A percentile compares a stretch with the other conserved stretches of the same genome.
Evolutionary conservation across 2,329 filamentous ascomycete genomes (phyloP).

Genomic region (Neofusicoccum sp.): DNA sequence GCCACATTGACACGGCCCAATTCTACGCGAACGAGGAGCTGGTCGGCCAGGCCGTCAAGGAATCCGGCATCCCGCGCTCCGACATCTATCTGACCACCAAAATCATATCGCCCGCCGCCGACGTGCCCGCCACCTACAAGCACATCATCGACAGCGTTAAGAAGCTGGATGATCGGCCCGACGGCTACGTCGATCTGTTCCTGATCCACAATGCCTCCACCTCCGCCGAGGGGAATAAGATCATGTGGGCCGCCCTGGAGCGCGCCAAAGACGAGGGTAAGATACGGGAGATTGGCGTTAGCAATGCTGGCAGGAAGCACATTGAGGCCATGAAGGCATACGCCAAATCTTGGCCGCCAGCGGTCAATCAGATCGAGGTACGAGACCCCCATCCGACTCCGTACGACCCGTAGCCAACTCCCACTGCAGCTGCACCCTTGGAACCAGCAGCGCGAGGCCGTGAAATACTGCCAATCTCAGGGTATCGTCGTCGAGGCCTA

Average conservation of each 20-base stretch:
- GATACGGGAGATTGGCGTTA: slow-evolving; percentile 69
- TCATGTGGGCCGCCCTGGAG: slow-evolving; percentile 69
- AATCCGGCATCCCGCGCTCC: slow-evolving; percentile 58
- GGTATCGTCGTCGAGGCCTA: slow-evolving; percentile 66
- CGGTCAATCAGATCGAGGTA: slow-evolving; percentile 74
- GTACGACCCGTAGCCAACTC: slow-evolving; percentile 2
- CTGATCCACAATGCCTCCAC: slow-evolving; percentile 67
- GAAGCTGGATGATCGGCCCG: slow-evolving; percentile 56
- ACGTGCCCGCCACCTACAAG: slow-evolving; percentile 61
- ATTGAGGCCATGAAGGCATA: slow-evolving; percentile 69
- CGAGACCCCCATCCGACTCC: slow-evolving; percentile 15
- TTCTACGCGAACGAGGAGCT: slow-evolving; percentile 70
- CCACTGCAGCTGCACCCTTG: slow-evolving; percentile 66
- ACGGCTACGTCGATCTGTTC: slow-evolving; percentile 71
- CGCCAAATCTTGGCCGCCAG: slow-evolving; percentile 69
- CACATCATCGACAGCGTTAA: slow-evolving; percentile 63
- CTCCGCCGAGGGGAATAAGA: slow-evolving; percentile 58
- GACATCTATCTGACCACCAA: slow-evolving; percentile 74
- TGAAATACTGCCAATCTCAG: slow-evolving; percentile 60
- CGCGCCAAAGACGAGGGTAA: slow-evolving; percentile 61
- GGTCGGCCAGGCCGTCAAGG: slow-evolving; percentile 65
- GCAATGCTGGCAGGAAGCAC: slow-evolving; percentile 69
- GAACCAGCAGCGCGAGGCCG: slow-evolving; percentile 65
- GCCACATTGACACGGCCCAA: slow-evolving; percentile 69
- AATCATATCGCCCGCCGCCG: slow-evolving; percentile 58